Conservation (phyloP, 2,329 filamentous ascomycete genomes). For the Colletotrichum lini region DNA sequence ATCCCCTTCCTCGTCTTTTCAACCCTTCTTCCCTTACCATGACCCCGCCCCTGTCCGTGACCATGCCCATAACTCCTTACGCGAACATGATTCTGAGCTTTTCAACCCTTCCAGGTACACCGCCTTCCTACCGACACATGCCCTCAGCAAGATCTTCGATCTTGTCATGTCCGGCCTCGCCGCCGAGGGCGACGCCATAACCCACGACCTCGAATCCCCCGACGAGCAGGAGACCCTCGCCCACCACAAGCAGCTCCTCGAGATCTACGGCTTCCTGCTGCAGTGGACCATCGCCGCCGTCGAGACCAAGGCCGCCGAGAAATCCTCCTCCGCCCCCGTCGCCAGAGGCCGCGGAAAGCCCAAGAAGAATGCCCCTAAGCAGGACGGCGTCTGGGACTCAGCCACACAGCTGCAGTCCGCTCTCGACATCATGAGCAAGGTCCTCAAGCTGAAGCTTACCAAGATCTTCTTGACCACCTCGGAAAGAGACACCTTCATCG, state of each 20-base stretch:
- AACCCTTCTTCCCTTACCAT: constrained; percentile 43
- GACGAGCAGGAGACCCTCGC: constrained; percentile 91
- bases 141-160: constrained; percentile 93
- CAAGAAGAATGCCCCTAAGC: constrained; percentile 80
- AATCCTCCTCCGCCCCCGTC: constrained; percentile 80
- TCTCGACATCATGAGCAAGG: constrained; percentile 95
- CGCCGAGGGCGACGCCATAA: constrained; percentile 86
- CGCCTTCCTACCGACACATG: constrained; percentile 82
- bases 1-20: constrained; percentile 46
- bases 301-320: constrained; percentile 93
- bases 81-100: constrained; percentile 65
- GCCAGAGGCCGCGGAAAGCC: constrained; percentile 81
- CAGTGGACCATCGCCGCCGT: constrained; percentile 97
- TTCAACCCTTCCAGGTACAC: constrained; percentile 82
- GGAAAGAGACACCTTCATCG: constrained; percentile 94
- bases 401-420: constrained; percentile 88
- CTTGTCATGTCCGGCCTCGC: constrained; percentile 88
- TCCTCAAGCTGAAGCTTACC: constrained; percentile 90
- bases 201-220: constrained; percentile 85
- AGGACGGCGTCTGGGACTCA: constrained; percentile 90
- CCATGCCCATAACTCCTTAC: background rate
- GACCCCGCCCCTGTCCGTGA: constrained; percentile 32
- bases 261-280: constrained; percentile 93
- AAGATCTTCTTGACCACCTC: constrained; percentile 97
- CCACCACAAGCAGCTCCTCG: constrained; percentile 91